Base-by-base conservation (phyloP, 2,329 filamentous ascomycete genomes). In the Truncatella angustata region DNA sequence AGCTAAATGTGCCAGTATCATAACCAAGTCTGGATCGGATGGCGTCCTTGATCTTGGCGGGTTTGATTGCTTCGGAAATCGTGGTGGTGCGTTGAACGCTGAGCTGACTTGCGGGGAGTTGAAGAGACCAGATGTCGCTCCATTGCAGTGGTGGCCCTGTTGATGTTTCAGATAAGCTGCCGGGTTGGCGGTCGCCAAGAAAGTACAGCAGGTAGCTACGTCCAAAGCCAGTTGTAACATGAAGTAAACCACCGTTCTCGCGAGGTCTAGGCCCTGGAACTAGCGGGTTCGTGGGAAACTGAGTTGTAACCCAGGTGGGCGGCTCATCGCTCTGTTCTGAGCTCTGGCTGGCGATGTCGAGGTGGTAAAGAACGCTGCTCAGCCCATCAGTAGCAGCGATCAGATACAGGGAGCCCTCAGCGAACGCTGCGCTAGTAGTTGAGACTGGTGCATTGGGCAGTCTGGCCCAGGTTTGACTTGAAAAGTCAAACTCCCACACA, bases 171-270 rank as follows among this genome's bases (percentile, higher is more conserved):
- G 37, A 14, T 5, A 50, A 61, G 5, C 12, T 49, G 4, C 18
- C 21, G 9, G 45, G 21, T 16, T 49, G 45, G 14, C 52, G 50
- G 35, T 70, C 67, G 5, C 79, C 79, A 12, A 79, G 74, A 50
- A 81, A 63, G 36, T 78, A 75, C 2, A 81, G 63, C 1, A 82
- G 68, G 58, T 80, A 82, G 36, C 75, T 67, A 9, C 79, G 70
- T 4, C 78, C 79, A 54, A 77, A 74, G 9, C 78, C 79, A 0
- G 78, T 80, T 0, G 72, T 73, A 7, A 82, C 62, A 9, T 73
- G 70, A 2, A 76, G 58, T 9, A 82, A 60, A 1, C 71, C 73
- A 1, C 73, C 73, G 12, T 71, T 70, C 3, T 64, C 67, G 3
- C 77, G 70, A 7, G 71, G 66, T 24, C 65, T 66, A 2, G 79